phyloP scores from a whole-genome alignment of 805 yeast species.

The Cyberlindnera nakhonratchasimensis region DNA sequence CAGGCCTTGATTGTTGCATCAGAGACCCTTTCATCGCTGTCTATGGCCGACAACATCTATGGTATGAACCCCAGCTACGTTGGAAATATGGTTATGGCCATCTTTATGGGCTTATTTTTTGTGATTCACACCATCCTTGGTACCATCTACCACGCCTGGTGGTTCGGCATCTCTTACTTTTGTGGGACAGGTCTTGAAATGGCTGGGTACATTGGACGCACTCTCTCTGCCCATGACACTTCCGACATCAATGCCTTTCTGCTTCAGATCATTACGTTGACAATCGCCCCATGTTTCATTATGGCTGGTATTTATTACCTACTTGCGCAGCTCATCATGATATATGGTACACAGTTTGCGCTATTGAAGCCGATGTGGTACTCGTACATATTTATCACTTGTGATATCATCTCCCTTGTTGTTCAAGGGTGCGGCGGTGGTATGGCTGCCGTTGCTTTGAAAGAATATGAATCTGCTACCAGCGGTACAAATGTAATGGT shows the following conservation, averaged over 20 bases:
- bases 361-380: constrained; percentile 52
- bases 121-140: constrained; percentile 41
- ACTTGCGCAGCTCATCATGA: constrained; percentile 60
- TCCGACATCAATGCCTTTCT: constrained; percentile 42
- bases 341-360: constrained; percentile 56
- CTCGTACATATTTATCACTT: constrained; percentile 60
- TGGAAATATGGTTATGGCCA: constrained; percentile 59
- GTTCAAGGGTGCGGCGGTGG: constrained; percentile 81
- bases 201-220: constrained; percentile 64
- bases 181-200: constrained; percentile 58
- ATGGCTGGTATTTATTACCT: constrained; percentile 80
- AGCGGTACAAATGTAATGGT: constrained; percentile 65
- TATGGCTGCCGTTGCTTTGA: constrained; percentile 48
- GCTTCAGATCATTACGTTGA: constrained; percentile 63
- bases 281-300: constrained; percentile 76
- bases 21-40: constrained; percentile 13
- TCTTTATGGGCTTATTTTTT: constrained; percentile 48
- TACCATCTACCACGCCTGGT: constrained; percentile 49
- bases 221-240: constrained; percentile 40
- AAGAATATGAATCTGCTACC: constrained; percentile 28
- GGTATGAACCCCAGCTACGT: constrained; percentile 50
- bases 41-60: constrained; percentile 25
- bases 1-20: constrained; percentile 14
- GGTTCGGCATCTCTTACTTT: constrained; percentile 58
- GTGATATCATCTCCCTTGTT: constrained; percentile 61